Base-by-base conservation (phyloP, 495 filamentous ascomycete species). In the Penicillium parvum region DNA sequence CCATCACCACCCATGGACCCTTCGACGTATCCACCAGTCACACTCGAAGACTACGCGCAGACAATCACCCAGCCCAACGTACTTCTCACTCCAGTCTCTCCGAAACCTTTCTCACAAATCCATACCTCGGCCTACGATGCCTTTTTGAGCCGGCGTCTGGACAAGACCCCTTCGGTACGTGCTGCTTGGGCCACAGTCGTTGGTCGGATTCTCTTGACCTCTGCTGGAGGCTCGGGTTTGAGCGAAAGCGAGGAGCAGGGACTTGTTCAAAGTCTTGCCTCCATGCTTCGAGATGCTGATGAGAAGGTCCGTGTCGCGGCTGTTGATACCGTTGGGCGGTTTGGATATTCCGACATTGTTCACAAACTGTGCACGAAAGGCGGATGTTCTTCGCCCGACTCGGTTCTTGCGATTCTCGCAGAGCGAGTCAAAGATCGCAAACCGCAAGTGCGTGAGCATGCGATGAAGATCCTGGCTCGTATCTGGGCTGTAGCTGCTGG, bases 401-500 rank as follows among this genome's bases (percentile, higher is more conserved):
- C 86, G 0, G 67, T 95, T 5, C 68, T 99, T 7, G 77, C 72
- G 36, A 87, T 82, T 39, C 76, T 99, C 11, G 86, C 86, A 18
- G 91, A 96, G 48, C 81, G 92, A 45, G 85, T 86, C 30, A 87
- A 90, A 58, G 94, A 99, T 66, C 81, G 79, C 33, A 92, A 86
- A 57, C 83, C 82, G 11, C 74, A 77, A 23, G 84, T 99, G 9
- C 83, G 91, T 37, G 78, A 82, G 37, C 90, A 88, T 47, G 90
- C 85, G 20, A 95, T 95, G 81, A 82, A 78, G 25, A 75, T 89
- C 20, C 65, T 97, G 9, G 85, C 80, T 14, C 82, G 83, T 33
- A 84, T 96, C 29, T 99, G 92, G 92, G 92, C 84, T 8, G 89
- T 91, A 36, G 91, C 88, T 1, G 80, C 80, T 14, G 86, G 89